Percentiles rank a stretch among this genome's conserved stretches.
Conservation (phyloP, 2,329 filamentous ascomycete species). For the Akanthomyces lecanii region DNA sequence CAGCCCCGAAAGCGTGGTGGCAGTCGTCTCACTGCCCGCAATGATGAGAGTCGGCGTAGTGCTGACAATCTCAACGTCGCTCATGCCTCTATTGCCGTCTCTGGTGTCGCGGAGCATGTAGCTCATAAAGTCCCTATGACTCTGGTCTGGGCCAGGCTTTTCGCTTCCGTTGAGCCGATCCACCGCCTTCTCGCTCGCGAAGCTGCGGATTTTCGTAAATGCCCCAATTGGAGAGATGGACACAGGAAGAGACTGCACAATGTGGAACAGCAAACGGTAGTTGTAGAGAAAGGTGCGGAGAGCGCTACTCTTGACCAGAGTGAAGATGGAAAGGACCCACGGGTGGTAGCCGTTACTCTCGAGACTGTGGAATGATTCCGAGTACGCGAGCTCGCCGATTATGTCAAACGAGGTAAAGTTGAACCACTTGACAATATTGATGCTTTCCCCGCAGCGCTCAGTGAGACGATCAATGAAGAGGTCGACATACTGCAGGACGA, state of each 20-base stretch:
- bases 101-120: conserved; percentile 32
- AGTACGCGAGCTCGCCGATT: conserved; percentile 39
- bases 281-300: conserved; percentile 17
- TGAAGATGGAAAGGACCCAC: conserved; percentile 25
- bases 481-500: conserved; percentile 27
- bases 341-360: conserved; percentile 27
- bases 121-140: conserved; percentile 22
- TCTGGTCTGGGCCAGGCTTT: background rate
- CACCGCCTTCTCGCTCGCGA: conserved; percentile 23
- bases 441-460: conserved; percentile 17
- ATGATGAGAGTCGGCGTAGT: conserved; percentile 24
- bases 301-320: conserved; percentile 11
- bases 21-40: conserved; percentile 34
- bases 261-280: conserved; percentile 15
- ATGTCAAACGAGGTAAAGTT: conserved; percentile 40
- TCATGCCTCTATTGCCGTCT: conserved; percentile 28
- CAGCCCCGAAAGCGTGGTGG: conserved; percentile 28
- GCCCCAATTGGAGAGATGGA: background rate
- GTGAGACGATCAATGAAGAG: conserved; percentile 23
- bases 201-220: background rate
- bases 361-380: conserved; percentile 37
- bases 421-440: conserved; percentile 32
- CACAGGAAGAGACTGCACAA: background rate
- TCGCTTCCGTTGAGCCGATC: background rate
- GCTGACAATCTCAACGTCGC: conserved; percentile 30